Percentiles rank a stretch among this genome's conserved stretches.
These are phyloP conservation scores for Aureobasidium sp. DNA, from an alignment of 2,329 filamentous ascomycete species.

Conservation along the genomic window DNA sequence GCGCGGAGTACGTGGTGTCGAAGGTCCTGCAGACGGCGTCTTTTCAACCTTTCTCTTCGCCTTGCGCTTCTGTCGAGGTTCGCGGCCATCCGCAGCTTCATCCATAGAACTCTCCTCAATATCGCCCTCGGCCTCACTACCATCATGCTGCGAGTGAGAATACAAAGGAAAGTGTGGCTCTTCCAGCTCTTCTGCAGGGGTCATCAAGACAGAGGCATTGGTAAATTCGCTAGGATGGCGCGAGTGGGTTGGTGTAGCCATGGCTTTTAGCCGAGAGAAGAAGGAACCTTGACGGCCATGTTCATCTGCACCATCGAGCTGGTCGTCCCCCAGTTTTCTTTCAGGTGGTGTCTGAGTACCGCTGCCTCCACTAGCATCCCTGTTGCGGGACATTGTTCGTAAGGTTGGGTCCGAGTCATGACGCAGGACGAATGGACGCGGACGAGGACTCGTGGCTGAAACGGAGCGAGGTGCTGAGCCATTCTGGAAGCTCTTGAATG, in stretches of 20 bases:
- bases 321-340: conserved; percentile 53
- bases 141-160: conserved; percentile 46
- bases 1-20: conserved; percentile 53
- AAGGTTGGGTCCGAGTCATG: conserved; percentile 14
- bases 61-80: conserved; percentile 53
- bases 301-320: conserved; percentile 58
- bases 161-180: conserved; percentile 36
- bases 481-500: not conserved
- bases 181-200: conserved; percentile 44
- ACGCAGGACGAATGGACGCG: conserved; percentile 10
- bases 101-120: conserved; percentile 86
- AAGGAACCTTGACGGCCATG: conserved; percentile 56
- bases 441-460: not conserved
- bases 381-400: conserved; percentile 2
- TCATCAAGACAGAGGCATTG: conserved; percentile 37
- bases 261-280: conserved; percentile 70
- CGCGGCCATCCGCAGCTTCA: conserved; percentile 37
- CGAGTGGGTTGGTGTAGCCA: conserved; percentile 52
- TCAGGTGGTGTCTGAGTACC: conserved; percentile 24
- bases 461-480: not conserved
- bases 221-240: conserved; percentile 44
- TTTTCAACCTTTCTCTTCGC: conserved; percentile 55
- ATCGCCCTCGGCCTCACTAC: conserved; percentile 68
- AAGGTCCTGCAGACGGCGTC: conserved; percentile 56
- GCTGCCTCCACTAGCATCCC: conserved; percentile 27